Evolutionary conservation across 306 rosid genomes (phyloP), one percentile per base, ranked within the genome.

Genomic region (Rosa persica): DNA sequence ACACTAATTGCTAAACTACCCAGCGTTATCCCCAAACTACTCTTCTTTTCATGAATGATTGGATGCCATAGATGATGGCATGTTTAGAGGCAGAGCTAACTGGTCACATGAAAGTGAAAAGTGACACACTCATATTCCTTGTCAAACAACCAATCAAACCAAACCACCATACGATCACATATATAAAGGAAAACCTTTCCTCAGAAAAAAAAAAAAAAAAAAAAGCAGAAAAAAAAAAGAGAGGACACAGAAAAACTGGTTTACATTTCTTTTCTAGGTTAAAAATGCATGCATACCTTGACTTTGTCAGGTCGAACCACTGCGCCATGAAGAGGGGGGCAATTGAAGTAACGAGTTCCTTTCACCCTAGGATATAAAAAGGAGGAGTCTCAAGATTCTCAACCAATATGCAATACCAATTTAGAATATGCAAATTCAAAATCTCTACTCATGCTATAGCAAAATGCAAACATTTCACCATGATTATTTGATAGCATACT

Each of bases 261-360:
- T 1, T 2, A 44, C n/a, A 61, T 27, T 13, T 55, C 12, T 48
- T 20, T 19, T 49, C 69, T 4, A 47, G 48, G 54, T n/a, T 52
- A 70, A 22, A 46, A 39, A 43, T 67, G 43, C 44, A 67, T 60
- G 83, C 90, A 57, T 73, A 94, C 96, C 97, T 94, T 92, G 69
- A 94, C 92, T 94, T 94, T 94, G 66, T 88, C 98, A n/a, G 97
- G 93, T 85, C 94, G 87, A 77, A 94, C 88, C 81, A 94, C 87
- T 80, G 89, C 93, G 51, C 98, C 97, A 40, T 90, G 98, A 79
- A 86, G 89, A 11, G 91, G 89, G 67, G 90, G 94, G 79, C 98
- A 92, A 70, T 83, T 83, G 64, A 94, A 94, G 87, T 92, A 92
- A 72, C 92, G 90, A 19, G 83, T 81, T 82, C 94, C 97, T 84